Conservation (phyloP, 305 asterid species). For the Fraxinus sp. region DNA sequence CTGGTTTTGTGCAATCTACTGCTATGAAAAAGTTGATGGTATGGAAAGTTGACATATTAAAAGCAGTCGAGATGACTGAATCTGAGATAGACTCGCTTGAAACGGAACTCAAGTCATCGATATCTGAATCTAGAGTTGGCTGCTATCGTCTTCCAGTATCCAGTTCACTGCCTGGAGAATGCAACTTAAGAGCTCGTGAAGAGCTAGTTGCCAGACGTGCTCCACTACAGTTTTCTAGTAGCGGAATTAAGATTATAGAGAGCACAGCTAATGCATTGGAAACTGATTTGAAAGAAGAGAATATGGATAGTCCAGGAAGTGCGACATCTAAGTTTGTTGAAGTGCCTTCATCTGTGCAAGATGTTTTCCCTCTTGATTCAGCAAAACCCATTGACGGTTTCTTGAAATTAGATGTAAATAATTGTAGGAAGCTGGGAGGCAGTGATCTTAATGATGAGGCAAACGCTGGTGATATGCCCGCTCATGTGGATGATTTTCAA, state of each 20-base stretch:
- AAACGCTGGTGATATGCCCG: constrained; percentile 18
- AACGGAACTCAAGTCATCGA: constrained; percentile 64
- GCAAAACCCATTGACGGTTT: constrained; percentile 31
- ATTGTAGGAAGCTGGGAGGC: constrained; percentile 31
- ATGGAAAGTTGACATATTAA: constrained; percentile 67
- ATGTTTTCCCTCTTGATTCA: constrained; percentile 24
- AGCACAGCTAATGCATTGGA: constrained; percentile 33
- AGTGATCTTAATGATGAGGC: constrained; percentile 31
- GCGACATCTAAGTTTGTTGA: constrained; percentile 57
- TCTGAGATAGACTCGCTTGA: constrained; percentile 85
- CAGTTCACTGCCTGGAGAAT: constrained; percentile 34
- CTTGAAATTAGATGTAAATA: constrained; percentile 29
- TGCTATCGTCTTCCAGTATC: constrained; percentile 41
- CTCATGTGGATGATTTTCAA: constrained; percentile 30
- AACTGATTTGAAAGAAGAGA: constrained; percentile 44
- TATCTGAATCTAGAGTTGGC: constrained; percentile 36
- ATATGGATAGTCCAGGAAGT: constrained; percentile 68
- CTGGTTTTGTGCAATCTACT: constrained; percentile 55
- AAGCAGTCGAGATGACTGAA: constrained; percentile 81
- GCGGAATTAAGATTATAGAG: constrained; percentile 35
- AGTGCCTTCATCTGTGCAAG: constrained; percentile 36
- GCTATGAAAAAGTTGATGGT: constrained; percentile 66
- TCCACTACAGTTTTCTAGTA: constrained; percentile 42
- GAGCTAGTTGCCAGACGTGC: constrained; percentile 39
- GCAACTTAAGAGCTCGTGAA: constrained; percentile 32